A percentile compares a stretch with the other conserved stretches of the same genome.
Evolutionary conservation across 108 stramenopile genomes (phyloP).

Genomic region (Nitzschia putrida): DNA sequence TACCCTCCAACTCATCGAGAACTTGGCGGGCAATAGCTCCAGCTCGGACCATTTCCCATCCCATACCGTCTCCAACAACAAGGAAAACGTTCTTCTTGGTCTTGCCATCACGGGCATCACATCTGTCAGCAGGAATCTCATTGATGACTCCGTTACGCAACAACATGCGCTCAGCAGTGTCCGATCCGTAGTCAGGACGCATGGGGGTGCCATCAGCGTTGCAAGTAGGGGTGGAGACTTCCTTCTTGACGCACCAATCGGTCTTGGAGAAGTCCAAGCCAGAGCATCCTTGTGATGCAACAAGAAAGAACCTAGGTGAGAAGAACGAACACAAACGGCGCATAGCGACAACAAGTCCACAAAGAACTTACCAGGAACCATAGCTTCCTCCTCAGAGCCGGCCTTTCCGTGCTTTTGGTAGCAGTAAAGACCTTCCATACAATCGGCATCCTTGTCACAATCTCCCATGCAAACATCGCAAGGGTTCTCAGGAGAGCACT

Average conservation of each 20-base stretch:
- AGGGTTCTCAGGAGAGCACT: not conserved
- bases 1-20: conserved; percentile 38
- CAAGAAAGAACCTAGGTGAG: no score
- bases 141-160: conserved; percentile 50
- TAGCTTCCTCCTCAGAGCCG: no score
- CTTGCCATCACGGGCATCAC: conserved; percentile 8
- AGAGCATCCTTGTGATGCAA: no score
- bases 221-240: not conserved
- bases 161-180: conserved; percentile 51
- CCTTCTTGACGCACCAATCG: not conserved
- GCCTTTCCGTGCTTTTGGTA: not conserved
- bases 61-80: conserved; percentile 69
- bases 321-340: no score
- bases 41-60: conserved; percentile 63
- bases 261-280: no score
- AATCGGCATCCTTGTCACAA: not conserved
- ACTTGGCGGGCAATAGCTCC: conserved; percentile 57
- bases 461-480: not conserved
- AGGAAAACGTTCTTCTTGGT: conserved; percentile 58
- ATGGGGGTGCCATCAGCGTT: conserved; percentile 5
- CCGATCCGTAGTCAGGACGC: conserved; percentile 25
- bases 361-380: no score
- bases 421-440: not conserved
- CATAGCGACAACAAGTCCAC: no score
- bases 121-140: conserved; percentile 31